Percentiles rank a stretch among this genome's conserved stretches.
These are phyloP conservation scores for Laguncularia racemosa DNA, from an alignment of 345 rosid genomes.

Conservation along the genomic window DNA sequence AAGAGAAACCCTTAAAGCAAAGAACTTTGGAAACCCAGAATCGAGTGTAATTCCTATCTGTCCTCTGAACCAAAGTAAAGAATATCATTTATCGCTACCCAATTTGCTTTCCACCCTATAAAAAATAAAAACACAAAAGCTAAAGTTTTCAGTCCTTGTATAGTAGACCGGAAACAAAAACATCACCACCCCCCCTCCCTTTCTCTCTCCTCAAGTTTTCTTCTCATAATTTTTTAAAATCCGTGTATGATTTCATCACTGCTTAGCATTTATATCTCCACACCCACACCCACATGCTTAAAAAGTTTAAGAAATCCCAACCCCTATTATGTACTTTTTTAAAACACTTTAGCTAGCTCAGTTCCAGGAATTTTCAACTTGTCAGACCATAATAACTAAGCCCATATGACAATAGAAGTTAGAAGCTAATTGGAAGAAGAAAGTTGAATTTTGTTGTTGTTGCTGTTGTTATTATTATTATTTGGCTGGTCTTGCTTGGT, in stretches of 20 bases:
- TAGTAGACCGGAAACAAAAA: slow-evolving; percentile 46
- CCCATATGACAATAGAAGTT: too few species aligned
- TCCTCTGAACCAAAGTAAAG: slow-evolving; percentile 41
- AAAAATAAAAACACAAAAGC: slow-evolving; percentile 20
- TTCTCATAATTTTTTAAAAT: background rate
- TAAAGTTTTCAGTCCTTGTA: slow-evolving; percentile 53
- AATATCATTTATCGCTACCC: slow-evolving; percentile 27
- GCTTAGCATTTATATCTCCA: slow-evolving; percentile 51
- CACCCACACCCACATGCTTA: slow-evolving; percentile 57
- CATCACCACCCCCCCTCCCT: slow-evolving; percentile 10
- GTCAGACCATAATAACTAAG: too few species aligned
- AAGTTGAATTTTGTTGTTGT: background rate
- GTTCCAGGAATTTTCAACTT: background rate
- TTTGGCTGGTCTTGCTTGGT: slow-evolving; percentile 7
- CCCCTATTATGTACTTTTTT: slow-evolving; percentile 14
- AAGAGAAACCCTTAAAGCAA: slow-evolving; percentile 36
- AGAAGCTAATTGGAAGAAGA: slow-evolving; percentile 14
- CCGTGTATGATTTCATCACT: slow-evolving; percentile 55
- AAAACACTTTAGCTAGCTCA: slow-evolving; percentile 19
- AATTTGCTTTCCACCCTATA: slow-evolving; percentile 22
- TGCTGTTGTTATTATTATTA: background rate
- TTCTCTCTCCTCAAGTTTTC: background rate
- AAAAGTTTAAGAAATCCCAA: slow-evolving; percentile 37
- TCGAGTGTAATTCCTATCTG: slow-evolving; percentile 35
- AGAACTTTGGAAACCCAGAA: slow-evolving; percentile 37